These are phyloP conservation scores for Raddia distichophylla DNA, from an alignment of 176 grass and related monocot genomes.

Conservation along the genomic window DNA sequence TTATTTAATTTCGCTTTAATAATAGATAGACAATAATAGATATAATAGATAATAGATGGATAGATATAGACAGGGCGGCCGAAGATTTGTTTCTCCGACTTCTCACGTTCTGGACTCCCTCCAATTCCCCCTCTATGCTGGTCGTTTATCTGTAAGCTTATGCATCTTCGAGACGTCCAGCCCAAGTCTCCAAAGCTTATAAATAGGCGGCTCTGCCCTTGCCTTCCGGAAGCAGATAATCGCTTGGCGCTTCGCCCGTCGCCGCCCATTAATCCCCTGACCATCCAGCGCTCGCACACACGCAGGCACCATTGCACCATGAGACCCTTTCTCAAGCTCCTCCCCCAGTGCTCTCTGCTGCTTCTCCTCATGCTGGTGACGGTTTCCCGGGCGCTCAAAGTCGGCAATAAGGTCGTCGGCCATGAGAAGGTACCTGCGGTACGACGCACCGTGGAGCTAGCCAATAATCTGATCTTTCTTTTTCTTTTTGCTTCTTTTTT, in stretches of 20 bases:
- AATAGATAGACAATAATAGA: too few relatives aligned
- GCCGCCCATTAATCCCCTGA: conserved; percentile 5
- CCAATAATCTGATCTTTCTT: not conserved
- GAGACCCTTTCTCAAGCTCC: conserved; percentile 29
- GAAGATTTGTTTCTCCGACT: too few relatives aligned
- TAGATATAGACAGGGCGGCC: too few relatives aligned
- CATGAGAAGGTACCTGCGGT: conserved; percentile 43
- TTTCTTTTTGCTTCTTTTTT: not conserved
- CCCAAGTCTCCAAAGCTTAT: conserved; percentile 2
- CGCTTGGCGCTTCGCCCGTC: not conserved
- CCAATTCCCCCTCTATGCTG: not conserved
- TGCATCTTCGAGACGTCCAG: not conserved
- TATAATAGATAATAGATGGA: too few relatives aligned
- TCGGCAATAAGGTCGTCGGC: conserved; percentile 47
- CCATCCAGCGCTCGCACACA: conserved; percentile 23
- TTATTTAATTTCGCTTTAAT: too few relatives aligned
- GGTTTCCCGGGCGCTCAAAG: conserved; percentile 36
- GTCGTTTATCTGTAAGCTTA: not conserved
- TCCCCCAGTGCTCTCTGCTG: conserved; percentile 33
- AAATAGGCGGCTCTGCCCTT: conserved; percentile 7
- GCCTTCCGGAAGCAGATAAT: conserved; percentile 8
- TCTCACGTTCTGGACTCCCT: too few relatives aligned
- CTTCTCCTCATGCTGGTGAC: conserved; percentile 43
- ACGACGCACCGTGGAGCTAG: not conserved
- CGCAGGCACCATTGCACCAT: not conserved